Conservation (phyloP, 495 filamentous ascomycete species). For the Penicillium alfredii region DNA sequence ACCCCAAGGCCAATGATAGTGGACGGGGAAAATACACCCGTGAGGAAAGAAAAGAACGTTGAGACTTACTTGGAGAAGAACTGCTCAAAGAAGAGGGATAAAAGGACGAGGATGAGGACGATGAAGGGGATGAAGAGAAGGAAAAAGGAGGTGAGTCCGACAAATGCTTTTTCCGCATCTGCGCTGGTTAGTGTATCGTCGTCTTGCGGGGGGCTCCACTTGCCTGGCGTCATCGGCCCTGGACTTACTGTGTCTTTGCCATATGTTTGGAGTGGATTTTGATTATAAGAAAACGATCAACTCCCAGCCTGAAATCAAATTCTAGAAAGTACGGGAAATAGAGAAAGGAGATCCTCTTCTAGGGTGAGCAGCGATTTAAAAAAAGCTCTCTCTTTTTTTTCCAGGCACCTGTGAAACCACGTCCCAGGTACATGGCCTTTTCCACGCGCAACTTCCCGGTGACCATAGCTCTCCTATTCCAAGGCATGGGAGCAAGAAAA, state of each 20-base stretch:
- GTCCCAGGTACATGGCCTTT: constrained; percentile 2
- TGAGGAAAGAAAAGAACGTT: not conserved
- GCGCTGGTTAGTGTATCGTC: too few species aligned
- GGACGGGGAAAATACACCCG: constrained; percentile 6
- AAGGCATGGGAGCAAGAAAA: constrained; percentile 11
- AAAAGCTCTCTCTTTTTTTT: not conserved
- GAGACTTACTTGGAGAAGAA: constrained; percentile 21
- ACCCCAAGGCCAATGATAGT: constrained; percentile 14
- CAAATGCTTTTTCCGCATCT: constrained; percentile 12
- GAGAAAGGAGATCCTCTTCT: too few species aligned
- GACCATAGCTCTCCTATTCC: constrained; percentile 15
- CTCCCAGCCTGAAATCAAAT: too few species aligned
- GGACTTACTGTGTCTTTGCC: too few species aligned
- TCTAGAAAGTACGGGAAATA: too few species aligned
- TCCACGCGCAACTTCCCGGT: constrained; percentile 21
- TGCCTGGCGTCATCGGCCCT: too few species aligned
- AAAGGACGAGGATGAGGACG: constrained; percentile 27
- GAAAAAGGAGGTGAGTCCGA: constrained; percentile 16
- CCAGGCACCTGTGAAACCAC: constrained; percentile 23
- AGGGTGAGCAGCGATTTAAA: too few species aligned
- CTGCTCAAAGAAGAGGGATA: constrained; percentile 34
- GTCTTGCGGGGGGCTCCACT: too few species aligned
- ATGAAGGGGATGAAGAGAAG: constrained; percentile 22
- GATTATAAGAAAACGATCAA: too few species aligned
- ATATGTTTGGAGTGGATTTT: too few species aligned